A percentile compares a stretch with the other conserved stretches of the same genome.
Evolutionary conservation across 768 basidiomycete species (phyloP).

Genomic region (Leccinum pellstonianum): DNA sequence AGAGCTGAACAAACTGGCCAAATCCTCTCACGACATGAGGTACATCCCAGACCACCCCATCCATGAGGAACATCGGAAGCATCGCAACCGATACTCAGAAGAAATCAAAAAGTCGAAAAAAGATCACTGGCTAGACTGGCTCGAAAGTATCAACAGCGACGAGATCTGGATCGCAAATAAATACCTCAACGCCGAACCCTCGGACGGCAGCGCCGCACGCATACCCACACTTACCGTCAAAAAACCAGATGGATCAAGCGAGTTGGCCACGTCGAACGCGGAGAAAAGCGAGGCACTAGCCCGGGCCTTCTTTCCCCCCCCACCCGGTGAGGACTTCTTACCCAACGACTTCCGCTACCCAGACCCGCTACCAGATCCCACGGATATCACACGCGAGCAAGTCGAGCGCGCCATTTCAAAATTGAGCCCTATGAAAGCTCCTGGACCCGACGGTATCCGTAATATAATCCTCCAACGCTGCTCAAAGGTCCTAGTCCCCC

Average conservation of each 20-base stretch:
- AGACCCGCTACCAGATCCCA: neutral
- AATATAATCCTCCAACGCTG: neutral
- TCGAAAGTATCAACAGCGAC: neutral
- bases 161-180: slow-evolving; percentile 1
- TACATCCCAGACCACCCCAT: neutral
- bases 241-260: neutral
- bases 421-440: neutral
- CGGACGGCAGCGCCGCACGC: accelerated
- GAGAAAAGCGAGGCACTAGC: neutral
- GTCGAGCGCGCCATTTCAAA: neutral
- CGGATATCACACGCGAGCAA: neutral
- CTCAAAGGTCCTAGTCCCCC: neutral
- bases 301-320: neutral
- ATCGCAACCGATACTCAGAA: neutral
- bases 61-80: neutral
- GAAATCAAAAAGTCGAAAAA: slow-evolving; percentile 2
- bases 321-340: neutral
- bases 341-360: neutral
- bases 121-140: slow-evolving; percentile 11
- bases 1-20: neutral
- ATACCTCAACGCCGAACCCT: neutral
- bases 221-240: slow-evolving; percentile 8
- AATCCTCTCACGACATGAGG: neutral
- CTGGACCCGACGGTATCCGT: neutral
- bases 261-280: neutral